A percentile compares a stretch with the other conserved stretches of the same genome.
Conservation (phyloP, 768 basidiomycete genomes). For the Royoungia palumana region DNA sequence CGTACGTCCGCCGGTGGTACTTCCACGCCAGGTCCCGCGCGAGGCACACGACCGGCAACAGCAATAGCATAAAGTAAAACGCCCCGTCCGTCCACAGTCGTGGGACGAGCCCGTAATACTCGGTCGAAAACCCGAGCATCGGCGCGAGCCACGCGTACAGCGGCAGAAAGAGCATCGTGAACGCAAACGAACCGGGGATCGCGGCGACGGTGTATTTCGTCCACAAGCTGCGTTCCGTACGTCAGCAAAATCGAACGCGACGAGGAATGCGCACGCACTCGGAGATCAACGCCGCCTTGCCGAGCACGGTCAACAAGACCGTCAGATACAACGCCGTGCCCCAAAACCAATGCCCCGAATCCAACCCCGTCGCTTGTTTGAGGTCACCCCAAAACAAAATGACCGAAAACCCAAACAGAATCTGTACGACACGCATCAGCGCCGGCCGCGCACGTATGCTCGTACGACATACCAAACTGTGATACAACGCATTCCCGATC, state of each 20-base stretch:
- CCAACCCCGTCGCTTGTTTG: slow-evolving; percentile 73
- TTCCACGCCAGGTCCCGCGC: slow-evolving; percentile 93
- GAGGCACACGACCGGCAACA: slow-evolving; percentile 83
- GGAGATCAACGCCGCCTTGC: slow-evolving; percentile 95
- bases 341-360: slow-evolving; percentile 98
- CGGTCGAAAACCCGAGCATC: slow-evolving; percentile 80
- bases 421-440: slow-evolving; percentile 39
- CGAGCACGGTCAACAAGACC: slow-evolving; percentile 90
- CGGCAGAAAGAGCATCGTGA: slow-evolving; percentile 95
- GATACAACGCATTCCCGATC: slow-evolving; percentile 85
- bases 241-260: too few species aligned
- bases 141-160: slow-evolving; percentile 88
- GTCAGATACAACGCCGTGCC: slow-evolving; percentile 94
- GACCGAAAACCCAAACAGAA: slow-evolving; percentile 84
- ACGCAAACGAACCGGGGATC: slow-evolving; percentile 94
- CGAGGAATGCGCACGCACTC: slow-evolving; percentile 60
- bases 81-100: slow-evolving; percentile 84
- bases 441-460: not conserved
- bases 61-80: slow-evolving; percentile 85
- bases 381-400: slow-evolving; percentile 93
- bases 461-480: slow-evolving; percentile 71
- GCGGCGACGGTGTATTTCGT: slow-evolving; percentile 98
- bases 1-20: slow-evolving; percentile 92
- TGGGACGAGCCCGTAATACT: slow-evolving; percentile 87
- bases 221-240: slow-evolving; percentile 79